Base-by-base conservation (phyloP, 805 yeast species). In the Pichia thaimueangensis region DNA sequence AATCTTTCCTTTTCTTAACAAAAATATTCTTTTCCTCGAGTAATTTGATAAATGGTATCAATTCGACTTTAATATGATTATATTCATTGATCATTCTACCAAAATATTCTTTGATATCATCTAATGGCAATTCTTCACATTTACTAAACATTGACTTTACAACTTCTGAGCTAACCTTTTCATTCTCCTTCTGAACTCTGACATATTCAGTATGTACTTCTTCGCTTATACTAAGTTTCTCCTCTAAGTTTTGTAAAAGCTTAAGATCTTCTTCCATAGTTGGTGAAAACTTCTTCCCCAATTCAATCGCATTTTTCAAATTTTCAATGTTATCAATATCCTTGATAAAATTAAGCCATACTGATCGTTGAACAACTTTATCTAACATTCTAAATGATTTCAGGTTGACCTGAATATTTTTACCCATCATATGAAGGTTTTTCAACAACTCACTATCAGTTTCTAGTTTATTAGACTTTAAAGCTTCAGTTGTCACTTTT, bases 401-500 rank as follows among this genome's bases (percentile, higher is more conserved):
- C 13, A 83, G 56, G 6, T 65, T 69, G 30, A 84, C 58, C 4
- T 84, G 84, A 53, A 81, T 74, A 3, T 79, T 69, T 43, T 68
- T 65, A 2, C 89, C 91, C 29, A 76, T 57, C 34, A 68, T 71
- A 20, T 80, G 71, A 56, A 82, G 57, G 31, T 74, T 78, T 29
- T 67, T 61, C 38, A 77, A 68, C 21, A 80, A 83, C 13, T 64
- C 67, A 7, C 65, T 40, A 1, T 65, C 50, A 7, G 42, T 17
- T 0, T 54, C 31, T 17, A 64, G 67, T 12, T 45, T 51, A 21
- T 55, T 38, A 6, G 35, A 37, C 10, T 33, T 51, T 3, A 75
- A 52, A 15, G 74, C 59, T 3, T 57, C 47, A 9, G 71, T 55
- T 25, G 76, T 76, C 12, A 72, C 67, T 22, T 62, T 57, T 44